A percentile compares a stretch with the other conserved stretches of the same genome.
Conservation (phyloP, 2,329 filamentous ascomycete species). For the Aspergillus sp. region DNA sequence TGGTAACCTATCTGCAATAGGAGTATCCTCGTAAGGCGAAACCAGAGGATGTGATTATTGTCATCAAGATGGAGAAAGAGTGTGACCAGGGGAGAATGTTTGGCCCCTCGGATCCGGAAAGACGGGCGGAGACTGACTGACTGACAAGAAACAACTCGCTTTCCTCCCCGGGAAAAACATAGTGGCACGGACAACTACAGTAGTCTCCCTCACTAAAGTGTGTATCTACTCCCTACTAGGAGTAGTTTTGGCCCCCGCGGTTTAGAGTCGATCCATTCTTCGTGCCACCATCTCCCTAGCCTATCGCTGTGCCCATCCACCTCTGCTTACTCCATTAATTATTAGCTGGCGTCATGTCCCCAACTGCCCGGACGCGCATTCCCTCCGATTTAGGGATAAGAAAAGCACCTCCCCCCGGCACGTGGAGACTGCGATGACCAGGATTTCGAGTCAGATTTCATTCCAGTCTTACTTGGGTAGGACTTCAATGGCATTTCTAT, state of each 20-base stretch:
- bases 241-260: conserved; percentile 1
- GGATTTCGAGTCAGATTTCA: not conserved
- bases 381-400: not conserved
- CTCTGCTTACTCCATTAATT: not conserved
- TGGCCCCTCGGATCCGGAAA: too few relatives aligned
- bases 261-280: conserved; percentile 1
- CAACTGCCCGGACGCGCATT: not conserved
- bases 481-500: not conserved
- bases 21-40: too few relatives aligned
- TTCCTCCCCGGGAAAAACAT: too few relatives aligned
- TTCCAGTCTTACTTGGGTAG: not conserved
- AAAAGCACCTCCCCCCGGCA: not conserved
- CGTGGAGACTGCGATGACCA: not conserved
- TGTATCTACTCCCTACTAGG: too few relatives aligned
- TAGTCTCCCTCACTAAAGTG: too few relatives aligned
- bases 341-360: conserved; percentile 6
- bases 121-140: too few relatives aligned
- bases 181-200: not conserved
- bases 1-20: too few relatives aligned
- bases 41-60: too few relatives aligned
- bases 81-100: too few relatives aligned
- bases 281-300: not conserved
- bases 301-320: not conserved
- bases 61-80: too few relatives aligned
- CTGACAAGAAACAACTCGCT: too few relatives aligned